A percentile compares a stretch with the other conserved stretches of the same genome.
Conservation (phyloP, 2,329 filamentous ascomycete species). For the Pyrenochaeta sp. region DNA sequence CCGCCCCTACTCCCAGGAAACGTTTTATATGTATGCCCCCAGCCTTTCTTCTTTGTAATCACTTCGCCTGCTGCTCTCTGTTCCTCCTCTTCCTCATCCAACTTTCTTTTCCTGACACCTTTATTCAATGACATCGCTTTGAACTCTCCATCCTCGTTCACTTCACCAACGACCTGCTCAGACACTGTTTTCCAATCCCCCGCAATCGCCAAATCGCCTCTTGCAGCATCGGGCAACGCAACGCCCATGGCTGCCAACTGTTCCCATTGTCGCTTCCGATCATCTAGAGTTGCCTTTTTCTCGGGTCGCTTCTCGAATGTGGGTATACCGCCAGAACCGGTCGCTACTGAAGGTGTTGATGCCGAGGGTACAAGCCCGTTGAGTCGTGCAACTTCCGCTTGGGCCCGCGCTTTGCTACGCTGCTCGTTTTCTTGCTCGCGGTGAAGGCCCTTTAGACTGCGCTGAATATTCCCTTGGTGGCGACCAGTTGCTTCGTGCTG, state of each 20-base stretch:
- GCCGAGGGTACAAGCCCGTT: conserved; percentile 74
- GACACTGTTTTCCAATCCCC: conserved; percentile 83
- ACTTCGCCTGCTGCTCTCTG: conserved; percentile 65
- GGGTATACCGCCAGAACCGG: conserved; percentile 31
- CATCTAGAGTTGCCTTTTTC: conserved; percentile 65
- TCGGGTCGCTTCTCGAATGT: conserved; percentile 45
- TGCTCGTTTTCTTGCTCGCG: conserved; percentile 81
- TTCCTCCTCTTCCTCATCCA: conserved; percentile 68
- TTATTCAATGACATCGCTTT: conserved; percentile 55
- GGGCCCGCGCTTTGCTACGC: conserved; percentile 82
- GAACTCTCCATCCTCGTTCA: conserved; percentile 57
- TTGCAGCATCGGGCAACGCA: conserved; percentile 78
- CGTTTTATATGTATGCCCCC: conserved; percentile 56
- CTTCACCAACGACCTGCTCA: conserved; percentile 56
- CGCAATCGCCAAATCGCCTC: conserved; percentile 83
- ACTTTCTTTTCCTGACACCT: conserved; percentile 70
- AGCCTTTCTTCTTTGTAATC: conserved; percentile 50
- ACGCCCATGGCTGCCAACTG: conserved; percentile 90
- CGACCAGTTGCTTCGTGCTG: conserved; percentile 89
- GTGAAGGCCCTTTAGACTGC: conserved; percentile 88
- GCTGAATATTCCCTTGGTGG: conserved; percentile 86
- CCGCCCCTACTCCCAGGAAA: conserved; percentile 55
- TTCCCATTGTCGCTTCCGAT: conserved; percentile 83
- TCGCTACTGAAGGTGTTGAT: conserved; percentile 42
- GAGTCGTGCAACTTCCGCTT: conserved; percentile 83